Evolutionary conservation across 73 alveolate species (phyloP), one percentile per base, ranked within the genome.

Genomic region (Paramecium pentaurelia): DNA sequence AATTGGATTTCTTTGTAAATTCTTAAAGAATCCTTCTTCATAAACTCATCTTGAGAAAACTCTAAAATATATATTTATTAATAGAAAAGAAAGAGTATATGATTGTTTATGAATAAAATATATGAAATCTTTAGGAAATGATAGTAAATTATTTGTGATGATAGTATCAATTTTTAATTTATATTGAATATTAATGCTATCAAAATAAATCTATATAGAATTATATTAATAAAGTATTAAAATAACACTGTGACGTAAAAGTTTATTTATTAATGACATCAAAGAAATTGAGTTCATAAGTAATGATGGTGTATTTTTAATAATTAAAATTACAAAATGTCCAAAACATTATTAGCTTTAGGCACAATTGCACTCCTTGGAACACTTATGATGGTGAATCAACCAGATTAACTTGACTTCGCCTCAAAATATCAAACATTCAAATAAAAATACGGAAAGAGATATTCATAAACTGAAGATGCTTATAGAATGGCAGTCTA

Each of bases 401-500:
- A 73, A 73, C 60, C 40, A 34, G 37, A 37, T 8, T 37, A 12
- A 20, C 40, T 73, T 34, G 87, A 73, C 8, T 37, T 37, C 9
- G 59, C 30, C 12, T 22, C 27, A 37, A 73, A 80, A 27, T 80
- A 22, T 47, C 34, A 42, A 80, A 20, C 27, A 34, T 45, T 80
- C 77, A 80, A 80, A 80, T 28, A n/a, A 6, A 80, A 80, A 47
- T 80, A 42, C 30, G 49, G 71, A 38, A 77, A 77, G 90, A 9
- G 58, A 45, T 80, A 80, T 18, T 27, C 58, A 20, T 27, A 22
- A 49, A 47, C 71, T 42, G 92, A 89, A 47, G 86, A 83, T 45
- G 60, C 75, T 32, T 89, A 89, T 47, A 93, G 96, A 88, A 64
- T 93, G 86, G 80, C 60, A 14, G 91, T 84, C 30, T 93, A 51